Evolutionary conservation across 768 basidiomycete genomes (phyloP).

Genomic region (Termitomyces eurrhizus): DNA sequence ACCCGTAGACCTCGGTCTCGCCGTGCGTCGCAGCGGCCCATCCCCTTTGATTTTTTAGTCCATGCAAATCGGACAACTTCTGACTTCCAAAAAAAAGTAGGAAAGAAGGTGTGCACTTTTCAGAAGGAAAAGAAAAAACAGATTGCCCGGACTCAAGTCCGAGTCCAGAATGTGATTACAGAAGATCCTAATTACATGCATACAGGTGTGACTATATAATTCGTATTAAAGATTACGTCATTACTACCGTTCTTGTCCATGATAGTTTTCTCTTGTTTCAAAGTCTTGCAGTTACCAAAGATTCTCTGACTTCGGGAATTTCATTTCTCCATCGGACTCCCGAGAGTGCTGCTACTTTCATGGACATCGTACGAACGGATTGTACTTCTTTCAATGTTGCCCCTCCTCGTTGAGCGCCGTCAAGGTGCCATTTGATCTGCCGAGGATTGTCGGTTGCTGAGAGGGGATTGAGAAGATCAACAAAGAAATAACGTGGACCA

Average conservation of each 20-base stretch:
- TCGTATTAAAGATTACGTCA: background rate
- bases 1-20: too few relatives aligned
- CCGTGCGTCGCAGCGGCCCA: too few relatives aligned
- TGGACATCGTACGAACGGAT: conserved; percentile 53
- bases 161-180: background rate
- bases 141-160: too few relatives aligned
- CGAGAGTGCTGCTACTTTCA: conserved; percentile 42
- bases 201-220: background rate
- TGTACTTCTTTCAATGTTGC: conserved; percentile 52
- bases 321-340: conserved; percentile 50
- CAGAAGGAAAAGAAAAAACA: too few relatives aligned
- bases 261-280: background rate
- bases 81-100: too few relatives aligned
- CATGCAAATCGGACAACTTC: background rate
- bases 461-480: background rate
- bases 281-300: background rate
- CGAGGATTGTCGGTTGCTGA: conserved; percentile 52
- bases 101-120: too few relatives aligned
- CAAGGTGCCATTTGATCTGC: conserved; percentile 63
- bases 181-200: background rate
- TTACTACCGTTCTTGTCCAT: background rate
- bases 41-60: too few relatives aligned
- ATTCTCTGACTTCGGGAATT: conserved; percentile 42
- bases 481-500: background rate
- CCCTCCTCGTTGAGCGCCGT: conserved; percentile 50